phyloP scores from a whole-genome alignment of 495 filamentous ascomycete genomes.

The Aspergillus ellipticus region DNA sequence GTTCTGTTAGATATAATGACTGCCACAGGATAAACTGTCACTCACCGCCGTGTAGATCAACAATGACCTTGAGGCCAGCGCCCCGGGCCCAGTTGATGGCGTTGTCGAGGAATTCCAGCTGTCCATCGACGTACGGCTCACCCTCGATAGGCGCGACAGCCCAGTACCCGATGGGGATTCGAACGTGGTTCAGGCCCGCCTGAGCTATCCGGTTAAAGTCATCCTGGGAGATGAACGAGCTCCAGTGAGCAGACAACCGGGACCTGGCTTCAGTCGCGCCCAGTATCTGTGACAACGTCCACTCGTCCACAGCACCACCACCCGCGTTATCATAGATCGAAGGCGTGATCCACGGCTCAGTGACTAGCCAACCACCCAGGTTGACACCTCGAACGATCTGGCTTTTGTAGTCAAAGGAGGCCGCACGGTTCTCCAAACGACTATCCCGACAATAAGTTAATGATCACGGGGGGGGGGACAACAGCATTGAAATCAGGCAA shows the following conservation, averaged over 20 bases:
- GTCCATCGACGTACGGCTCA: slow-evolving; percentile 72
- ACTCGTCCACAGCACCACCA: slow-evolving; percentile 59
- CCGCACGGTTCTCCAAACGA: slow-evolving; percentile 27
- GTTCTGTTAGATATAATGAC: not conserved
- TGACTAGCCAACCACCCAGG: slow-evolving; percentile 56
- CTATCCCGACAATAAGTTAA: slow-evolving; percentile 22
- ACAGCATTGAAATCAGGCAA: not conserved
- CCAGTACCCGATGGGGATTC: slow-evolving; percentile 82
- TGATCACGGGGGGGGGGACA: not conserved
- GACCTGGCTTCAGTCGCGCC: slow-evolving; percentile 47
- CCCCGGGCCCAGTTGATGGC: slow-evolving; percentile 66
- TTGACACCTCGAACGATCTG: slow-evolving; percentile 54
- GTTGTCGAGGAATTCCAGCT: slow-evolving; percentile 60
- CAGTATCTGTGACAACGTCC: slow-evolving; percentile 49
- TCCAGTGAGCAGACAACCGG: slow-evolving; percentile 55
- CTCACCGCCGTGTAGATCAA: slow-evolving; percentile 69
- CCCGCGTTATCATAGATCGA: slow-evolving; percentile 53
- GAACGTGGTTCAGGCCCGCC: slow-evolving; percentile 68
- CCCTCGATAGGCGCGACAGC: slow-evolving; percentile 53
- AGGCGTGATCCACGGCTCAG: slow-evolving; percentile 65
- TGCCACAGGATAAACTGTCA: not conserved
- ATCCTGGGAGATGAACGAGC: slow-evolving; percentile 58
- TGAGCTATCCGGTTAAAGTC: slow-evolving; percentile 65
- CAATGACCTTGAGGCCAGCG: slow-evolving; percentile 61
- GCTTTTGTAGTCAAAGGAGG: slow-evolving; percentile 42